Evolutionary conservation across 805 yeast species (phyloP), one percentile per base, ranked within the genome.

Genomic region (Naumovozyma baii): DNA sequence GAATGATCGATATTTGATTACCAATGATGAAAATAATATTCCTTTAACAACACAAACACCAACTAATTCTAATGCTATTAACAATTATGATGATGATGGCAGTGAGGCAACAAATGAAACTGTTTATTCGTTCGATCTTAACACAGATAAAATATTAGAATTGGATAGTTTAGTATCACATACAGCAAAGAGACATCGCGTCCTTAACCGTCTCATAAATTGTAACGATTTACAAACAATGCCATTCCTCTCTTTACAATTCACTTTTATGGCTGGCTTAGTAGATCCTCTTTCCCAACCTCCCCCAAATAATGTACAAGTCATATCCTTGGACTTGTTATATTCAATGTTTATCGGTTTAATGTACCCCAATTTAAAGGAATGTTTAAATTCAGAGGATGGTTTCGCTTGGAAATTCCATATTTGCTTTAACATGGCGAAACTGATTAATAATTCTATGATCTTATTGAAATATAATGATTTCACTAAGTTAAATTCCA

Each of bases 211-310:
- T 17, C 39, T 56, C 5, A 34, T 57, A 19, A 34, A 42, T 10
- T 41, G 48, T 15, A 41, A 42, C 17, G 31, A 43, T n/a, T 32
- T 44, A 3, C 39, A 42, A 22, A 32, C 43, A 8, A 40, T 51
- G 2, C 59, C 61, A 15, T 38, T 55, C 14, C 31, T 56, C 19
- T 17, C 38, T 14, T 32, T 41, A 9, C 58, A 53, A 37, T 58
- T 55, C 37, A 43, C 45, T 4, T 46, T 61, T 0, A 38, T 73
- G 2, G 55, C 70, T 2, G 51, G 65, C 0, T 46, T 74, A 36
- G 64, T 67, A 5, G 88, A 82, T 54, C 85, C 87, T 2, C 64
- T 70, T 48, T 78, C 87, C 1, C 85, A 80, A 48, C 87, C 92
- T 0, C 69, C 71, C 19, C 83, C 79, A 31, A 69, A 68, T 18